Base-by-base conservation (phyloP, 2,329 filamentous ascomycete genomes). In the Tolypocladium endophyticum region DNA sequence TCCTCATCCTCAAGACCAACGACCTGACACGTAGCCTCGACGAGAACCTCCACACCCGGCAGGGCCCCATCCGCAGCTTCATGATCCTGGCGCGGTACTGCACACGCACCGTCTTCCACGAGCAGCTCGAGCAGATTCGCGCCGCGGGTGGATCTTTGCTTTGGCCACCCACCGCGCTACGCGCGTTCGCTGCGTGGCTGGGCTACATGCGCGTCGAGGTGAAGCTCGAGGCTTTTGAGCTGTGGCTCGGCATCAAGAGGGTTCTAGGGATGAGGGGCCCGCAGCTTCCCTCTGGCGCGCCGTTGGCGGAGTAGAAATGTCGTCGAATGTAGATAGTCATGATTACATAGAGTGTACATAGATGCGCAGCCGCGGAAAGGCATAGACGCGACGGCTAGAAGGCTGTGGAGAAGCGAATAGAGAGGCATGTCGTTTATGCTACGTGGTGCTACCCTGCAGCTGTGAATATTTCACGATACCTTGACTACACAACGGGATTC, bases 1-100 rank as follows among this genome's bases (percentile, higher is more conserved):
- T 99, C 16, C 79, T 99, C 35, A 97, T 99, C 65, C 81, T 99
- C 63, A 99, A 99, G 77, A 99, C 94, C 2, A 99, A 99, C 72
- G 94, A 99, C 74, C 78, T 99, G 45, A 99, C 94, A 20, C 86
- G 94, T 64, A 94, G 88, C 67, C 82, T 99, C 23, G 94, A 99
- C 71, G 94, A 99, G 77, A 92, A 88, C 69, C 79, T 95, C 43
- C 88, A 92, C 59, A 94, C 90, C 0, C 80, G 83, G 8, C 81
- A 84, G 62, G 86, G 86, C 0, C 85, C 86, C 3, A 81, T 87
- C 63, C 79, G 85, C 55, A 82, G 77, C 18, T 89, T 89, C 66
- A 75, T 89, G 69, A 89, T 89, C 63, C 77, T 89, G 35, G 86
- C 86, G 3, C 75, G 85, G 39, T 89, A 89, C 73, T 88, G 86